phyloP scores from a whole-genome alignment of 2,329 filamentous ascomycete genomes.

The Pseudogymnoascus sp. region DNA sequence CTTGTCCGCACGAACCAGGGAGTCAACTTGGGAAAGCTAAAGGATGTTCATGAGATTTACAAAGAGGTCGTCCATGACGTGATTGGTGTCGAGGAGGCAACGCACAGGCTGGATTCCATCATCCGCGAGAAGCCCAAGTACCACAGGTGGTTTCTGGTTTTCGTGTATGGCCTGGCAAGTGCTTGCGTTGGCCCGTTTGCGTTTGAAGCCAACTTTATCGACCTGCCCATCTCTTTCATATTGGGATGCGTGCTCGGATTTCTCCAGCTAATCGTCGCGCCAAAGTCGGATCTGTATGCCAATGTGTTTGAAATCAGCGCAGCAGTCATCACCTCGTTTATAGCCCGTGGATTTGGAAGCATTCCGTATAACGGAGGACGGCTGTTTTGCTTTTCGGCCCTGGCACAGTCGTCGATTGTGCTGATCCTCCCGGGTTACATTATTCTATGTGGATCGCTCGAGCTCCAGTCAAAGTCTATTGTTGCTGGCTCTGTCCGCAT shows the following conservation, averaged over 20 bases:
- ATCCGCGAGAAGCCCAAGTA: conserved; percentile 40
- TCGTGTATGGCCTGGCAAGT: conserved; percentile 65
- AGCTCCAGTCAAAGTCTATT: conserved; percentile 47
- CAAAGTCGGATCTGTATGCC: conserved; percentile 58
- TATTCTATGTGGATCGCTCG: conserved; percentile 48
- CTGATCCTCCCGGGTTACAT: conserved; percentile 59
- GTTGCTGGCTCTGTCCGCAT: conserved; percentile 50
- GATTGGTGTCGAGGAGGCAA: conserved; percentile 65
- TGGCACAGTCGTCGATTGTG: conserved; percentile 57
- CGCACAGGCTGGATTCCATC: conserved; percentile 49
- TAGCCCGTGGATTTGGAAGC: conserved; percentile 55
- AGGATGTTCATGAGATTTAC: conserved; percentile 69
- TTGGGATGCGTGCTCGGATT: conserved; percentile 63
- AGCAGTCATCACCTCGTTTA: conserved; percentile 52
- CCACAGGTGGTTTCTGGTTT: conserved; percentile 44
- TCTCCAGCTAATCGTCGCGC: conserved; percentile 61
- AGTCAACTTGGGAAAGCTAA: conserved; percentile 64
- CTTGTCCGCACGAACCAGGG: conserved; percentile 61
- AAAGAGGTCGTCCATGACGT: conserved; percentile 74
- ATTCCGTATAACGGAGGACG: conserved; percentile 32
- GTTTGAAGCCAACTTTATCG: conserved; percentile 61
- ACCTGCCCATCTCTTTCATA: conserved; percentile 63
- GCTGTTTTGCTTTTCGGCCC: conserved; percentile 58
- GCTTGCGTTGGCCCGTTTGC: conserved; percentile 67
- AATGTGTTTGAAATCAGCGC: conserved; percentile 59